A percentile compares a stretch with the other conserved stretches of the same genome.
These are phyloP conservation scores for Begonia fuchsioides DNA, from an alignment of 306 rosid species.

Conservation along the genomic window DNA sequence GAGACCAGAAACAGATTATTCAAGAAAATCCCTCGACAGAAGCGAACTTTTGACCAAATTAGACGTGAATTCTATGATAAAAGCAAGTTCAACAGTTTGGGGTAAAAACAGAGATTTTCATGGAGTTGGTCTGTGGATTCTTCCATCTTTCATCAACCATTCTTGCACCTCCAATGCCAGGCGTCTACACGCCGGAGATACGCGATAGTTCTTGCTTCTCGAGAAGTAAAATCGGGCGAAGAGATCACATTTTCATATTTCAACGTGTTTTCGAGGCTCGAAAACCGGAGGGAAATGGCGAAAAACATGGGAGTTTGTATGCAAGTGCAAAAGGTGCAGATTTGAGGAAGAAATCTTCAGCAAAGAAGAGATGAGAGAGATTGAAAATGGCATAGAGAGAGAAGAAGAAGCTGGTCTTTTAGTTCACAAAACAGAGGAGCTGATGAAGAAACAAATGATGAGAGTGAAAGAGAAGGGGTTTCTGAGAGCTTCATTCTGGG, in stretches of 20 bases:
- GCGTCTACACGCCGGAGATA: conserved; percentile 72
- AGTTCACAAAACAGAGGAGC: conserved; percentile 55
- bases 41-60: conserved; percentile 32
- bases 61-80: conserved; percentile 79
- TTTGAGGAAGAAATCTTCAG: conserved; percentile 38
- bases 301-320: conserved; percentile 57
- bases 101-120: conserved; percentile 58
- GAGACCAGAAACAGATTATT: conserved; percentile 27
- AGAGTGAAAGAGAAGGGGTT: conserved; percentile 56
- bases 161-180: conserved; percentile 65
- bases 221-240: conserved; percentile 71
- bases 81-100: conserved; percentile 47
- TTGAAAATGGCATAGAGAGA: conserved; percentile 54
- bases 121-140: conserved; percentile 75
- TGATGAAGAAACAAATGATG: conserved; percentile 55
- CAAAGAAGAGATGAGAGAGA: conserved; percentile 41
- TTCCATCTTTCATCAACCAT: conserved; percentile 69
- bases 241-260: conserved; percentile 66
- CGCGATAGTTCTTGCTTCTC: conserved; percentile 59
- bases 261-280: conserved; percentile 31
- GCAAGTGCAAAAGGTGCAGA: conserved; percentile 64
- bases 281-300: conserved; percentile 45
- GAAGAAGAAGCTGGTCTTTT: conserved; percentile 45
- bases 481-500: conserved; percentile 72
- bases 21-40: conserved; percentile 17